Evolutionary conservation across 441 rosid genomes (phyloP).

Genomic region (Capsella rubella): DNA sequence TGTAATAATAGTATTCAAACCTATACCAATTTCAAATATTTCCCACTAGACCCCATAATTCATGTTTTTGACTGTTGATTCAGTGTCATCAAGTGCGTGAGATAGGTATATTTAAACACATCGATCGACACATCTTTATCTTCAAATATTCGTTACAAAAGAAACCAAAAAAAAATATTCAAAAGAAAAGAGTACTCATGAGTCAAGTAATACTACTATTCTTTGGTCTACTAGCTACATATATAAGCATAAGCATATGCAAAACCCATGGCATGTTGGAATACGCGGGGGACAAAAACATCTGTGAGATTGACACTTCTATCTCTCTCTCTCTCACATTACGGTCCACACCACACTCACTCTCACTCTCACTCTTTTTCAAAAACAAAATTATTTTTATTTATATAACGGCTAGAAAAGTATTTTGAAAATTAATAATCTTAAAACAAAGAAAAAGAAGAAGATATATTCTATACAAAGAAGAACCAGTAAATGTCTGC

Average conservation of each 20-base stretch:
- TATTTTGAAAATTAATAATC: constrained; percentile 5
- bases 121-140: neutral
- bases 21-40: constrained; percentile 27
- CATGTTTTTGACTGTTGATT: neutral
- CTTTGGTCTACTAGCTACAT: constrained; percentile 14
- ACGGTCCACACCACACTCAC: constrained; percentile 24
- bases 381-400: neutral
- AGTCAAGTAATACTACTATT: constrained; percentile 27
- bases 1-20: constrained; percentile 14
- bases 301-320: constrained; percentile 42
- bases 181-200: neutral
- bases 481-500: constrained; percentile 47
- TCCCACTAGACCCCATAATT: constrained; percentile 16
- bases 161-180: neutral
- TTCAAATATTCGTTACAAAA: neutral
- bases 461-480: constrained; percentile 3
- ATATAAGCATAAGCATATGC: constrained; percentile 20
- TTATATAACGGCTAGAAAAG: constrained; percentile 35
- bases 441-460: neutral
- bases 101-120: neutral
- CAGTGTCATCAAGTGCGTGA: neutral
- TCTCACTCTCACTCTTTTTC: neutral
- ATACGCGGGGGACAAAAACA: constrained; percentile 45
- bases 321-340: constrained; percentile 5
- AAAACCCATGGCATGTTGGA: constrained; percentile 45